A percentile compares a stretch with the other conserved stretches of the same genome.
phyloP scores from a whole-genome alignment of 1,139 yeast genomes.

The Lodderomyces elongisporus region DNA sequence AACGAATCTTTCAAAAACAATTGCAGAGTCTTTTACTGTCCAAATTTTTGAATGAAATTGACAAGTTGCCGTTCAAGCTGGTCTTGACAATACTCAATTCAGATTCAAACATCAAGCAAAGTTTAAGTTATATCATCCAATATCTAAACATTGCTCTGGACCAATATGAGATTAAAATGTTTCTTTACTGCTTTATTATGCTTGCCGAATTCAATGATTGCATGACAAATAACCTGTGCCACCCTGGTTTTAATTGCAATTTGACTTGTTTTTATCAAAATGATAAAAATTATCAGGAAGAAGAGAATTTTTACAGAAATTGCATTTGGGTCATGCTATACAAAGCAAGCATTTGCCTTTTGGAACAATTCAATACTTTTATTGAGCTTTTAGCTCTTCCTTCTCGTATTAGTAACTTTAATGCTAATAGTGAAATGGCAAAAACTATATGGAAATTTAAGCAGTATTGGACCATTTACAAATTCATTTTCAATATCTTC shows the following conservation, averaged over 20 bases:
- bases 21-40: slow-evolving; percentile 7
- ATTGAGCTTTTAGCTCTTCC: too few relatives aligned
- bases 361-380: slow-evolving; percentile 5
- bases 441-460: too few relatives aligned
- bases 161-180: slow-evolving; percentile 12
- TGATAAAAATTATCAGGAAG: slow-evolving; percentile 5
- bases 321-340: slow-evolving; percentile 20
- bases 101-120: slow-evolving; percentile 8
- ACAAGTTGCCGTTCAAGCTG: slow-evolving; percentile 10
- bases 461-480: slow-evolving; percentile 15
- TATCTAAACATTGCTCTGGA: slow-evolving; percentile 12
- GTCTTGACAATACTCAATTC: slow-evolving; percentile 10
- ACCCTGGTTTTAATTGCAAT: slow-evolving; percentile 26
- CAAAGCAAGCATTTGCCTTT: slow-evolving; percentile 16
- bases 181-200: slow-evolving; percentile 23
- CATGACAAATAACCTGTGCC: slow-evolving; percentile 9
- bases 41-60: slow-evolving; percentile 10
- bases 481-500: slow-evolving; percentile 17
- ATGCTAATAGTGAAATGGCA: too few relatives aligned
- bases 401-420: slow-evolving; percentile 10
- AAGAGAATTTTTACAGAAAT: slow-evolving; percentile 12
- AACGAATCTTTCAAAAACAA: slow-evolving; percentile 7
- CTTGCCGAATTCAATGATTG: slow-evolving; percentile 22
- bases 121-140: slow-evolving; percentile 11
- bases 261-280: slow-evolving; percentile 1